Evolutionary conservation across 331 rosid genomes (phyloP).

Genomic region (Stylosanthes scabra): DNA sequence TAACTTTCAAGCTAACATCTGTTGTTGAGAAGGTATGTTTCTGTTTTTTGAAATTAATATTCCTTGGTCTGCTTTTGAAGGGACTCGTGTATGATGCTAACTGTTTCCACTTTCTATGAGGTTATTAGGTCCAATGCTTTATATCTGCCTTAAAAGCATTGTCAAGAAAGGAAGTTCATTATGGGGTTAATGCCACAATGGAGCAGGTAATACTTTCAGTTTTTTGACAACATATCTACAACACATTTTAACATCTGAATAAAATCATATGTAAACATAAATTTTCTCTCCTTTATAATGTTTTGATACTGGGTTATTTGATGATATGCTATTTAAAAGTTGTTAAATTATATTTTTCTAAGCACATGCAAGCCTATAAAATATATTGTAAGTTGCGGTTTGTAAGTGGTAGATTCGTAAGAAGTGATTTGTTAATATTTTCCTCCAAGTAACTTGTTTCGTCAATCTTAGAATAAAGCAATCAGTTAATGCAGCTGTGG

Average conservation of each 20-base stretch:
- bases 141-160: conserved; percentile 72
- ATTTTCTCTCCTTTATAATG: not conserved
- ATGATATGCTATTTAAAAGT: not conserved
- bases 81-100: not conserved
- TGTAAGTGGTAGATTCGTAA: not conserved
- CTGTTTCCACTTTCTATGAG: conserved; percentile 16
- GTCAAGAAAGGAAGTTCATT: conserved; percentile 75
- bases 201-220: conserved; percentile 53
- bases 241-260: not conserved
- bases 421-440: conserved; percentile 11
- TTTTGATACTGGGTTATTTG: not conserved
- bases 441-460: conserved; percentile 1
- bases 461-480: conserved; percentile 12
- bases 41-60: not conserved
- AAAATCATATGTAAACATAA: not conserved
- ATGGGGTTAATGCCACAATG: conserved; percentile 72
- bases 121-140: conserved; percentile 65
- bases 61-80: conserved; percentile 25
- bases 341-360: not conserved
- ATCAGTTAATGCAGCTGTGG: not conserved
- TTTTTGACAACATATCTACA: too few relatives aligned
- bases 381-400: not conserved
- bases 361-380: not conserved
- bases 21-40: conserved; percentile 79
- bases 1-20: conserved; percentile 90